A percentile compares a stretch with the other conserved stretches of the same genome.
These are phyloP conservation scores for Coemansia sp. DNA, from an alignment of 192 early-diverging fungal genomes.

Conservation along the genomic window DNA sequence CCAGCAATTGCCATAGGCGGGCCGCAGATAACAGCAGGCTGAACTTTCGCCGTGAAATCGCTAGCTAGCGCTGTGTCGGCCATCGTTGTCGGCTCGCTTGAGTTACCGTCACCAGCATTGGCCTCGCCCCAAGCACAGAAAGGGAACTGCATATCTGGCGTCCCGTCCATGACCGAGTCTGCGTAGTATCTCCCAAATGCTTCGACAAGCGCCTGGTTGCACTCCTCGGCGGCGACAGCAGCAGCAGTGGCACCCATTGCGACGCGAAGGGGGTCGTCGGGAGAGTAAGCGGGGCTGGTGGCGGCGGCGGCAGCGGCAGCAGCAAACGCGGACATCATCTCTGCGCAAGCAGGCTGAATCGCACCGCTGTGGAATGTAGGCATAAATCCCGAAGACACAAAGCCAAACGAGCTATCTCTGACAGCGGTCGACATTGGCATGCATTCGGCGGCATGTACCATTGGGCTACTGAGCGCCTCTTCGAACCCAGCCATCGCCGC, in stretches of 20 bases:
- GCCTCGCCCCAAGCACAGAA: neutral
- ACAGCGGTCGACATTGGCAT: neutral
- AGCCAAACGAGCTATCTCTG: neutral
- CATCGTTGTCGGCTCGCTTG: neutral
- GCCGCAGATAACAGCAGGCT: neutral
- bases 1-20: neutral
- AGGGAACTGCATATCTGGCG: neutral
- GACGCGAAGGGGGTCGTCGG: neutral
- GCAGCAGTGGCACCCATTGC: slow-evolving; percentile 5
- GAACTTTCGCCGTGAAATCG: neutral
- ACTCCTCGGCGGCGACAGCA: neutral
- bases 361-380: slow-evolving; percentile 1
- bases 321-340: slow-evolving; percentile 25
- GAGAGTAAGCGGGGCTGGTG: neutral
- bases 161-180: neutral
- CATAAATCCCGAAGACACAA: slow-evolving; percentile 15
- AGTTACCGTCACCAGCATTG: neutral
- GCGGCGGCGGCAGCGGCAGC: slow-evolving; percentile 7
- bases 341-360: neutral
- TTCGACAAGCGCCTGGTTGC: slow-evolving; percentile 15
- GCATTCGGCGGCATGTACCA: neutral
- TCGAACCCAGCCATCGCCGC: slow-evolving; percentile 28
- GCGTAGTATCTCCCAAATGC: slow-evolving; percentile 16
- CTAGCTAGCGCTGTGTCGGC: neutral
- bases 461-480: neutral